A percentile compares a stretch with the other conserved stretches of the same genome.
Evolutionary conservation across 257 asterid species (phyloP).

Genomic region (Salvia miltiorrhiza): DNA sequence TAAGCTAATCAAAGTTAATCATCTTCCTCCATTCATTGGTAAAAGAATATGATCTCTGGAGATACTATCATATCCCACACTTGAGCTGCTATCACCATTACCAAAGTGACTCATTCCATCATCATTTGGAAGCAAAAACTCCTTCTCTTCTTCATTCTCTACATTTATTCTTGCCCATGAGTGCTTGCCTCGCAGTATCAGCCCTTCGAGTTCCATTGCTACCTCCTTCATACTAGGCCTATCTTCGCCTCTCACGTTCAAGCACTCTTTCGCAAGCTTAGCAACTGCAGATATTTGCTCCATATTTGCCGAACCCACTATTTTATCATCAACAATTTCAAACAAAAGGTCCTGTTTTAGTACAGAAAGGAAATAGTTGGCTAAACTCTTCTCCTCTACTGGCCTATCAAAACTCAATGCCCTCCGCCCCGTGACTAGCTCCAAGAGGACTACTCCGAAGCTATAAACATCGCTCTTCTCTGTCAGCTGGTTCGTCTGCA

Average conservation of each 20-base stretch:
- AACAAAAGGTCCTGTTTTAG: not conserved
- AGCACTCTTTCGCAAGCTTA: conserved; percentile 30
- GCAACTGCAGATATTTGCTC: conserved; percentile 24
- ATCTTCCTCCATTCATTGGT: not conserved
- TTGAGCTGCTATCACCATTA: not conserved
- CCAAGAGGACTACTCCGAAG: not conserved
- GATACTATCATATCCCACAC: not conserved
- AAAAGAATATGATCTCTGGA: not conserved
- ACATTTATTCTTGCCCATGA: not conserved
- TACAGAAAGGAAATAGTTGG: conserved; percentile 23
- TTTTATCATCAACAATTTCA: conserved; percentile 23
- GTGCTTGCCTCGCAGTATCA: conserved; percentile 15
- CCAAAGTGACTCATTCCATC: not conserved
- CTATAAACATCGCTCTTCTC: not conserved
- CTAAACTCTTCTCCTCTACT: conserved; percentile 24
- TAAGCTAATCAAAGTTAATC: not conserved
- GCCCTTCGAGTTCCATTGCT: conserved; percentile 27
- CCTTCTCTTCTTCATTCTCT: conserved; percentile 6
- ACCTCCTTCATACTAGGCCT: conserved; percentile 47
- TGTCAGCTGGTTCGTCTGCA: not conserved
- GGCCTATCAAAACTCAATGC: conserved; percentile 18
- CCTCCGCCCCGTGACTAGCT: not conserved
- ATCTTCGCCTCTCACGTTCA: conserved; percentile 24
- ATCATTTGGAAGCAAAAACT: not conserved
- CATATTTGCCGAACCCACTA: conserved; percentile 4